Evolutionary conservation across 306 rosid genomes (phyloP).

Genomic region (Lablab purpureus): DNA sequence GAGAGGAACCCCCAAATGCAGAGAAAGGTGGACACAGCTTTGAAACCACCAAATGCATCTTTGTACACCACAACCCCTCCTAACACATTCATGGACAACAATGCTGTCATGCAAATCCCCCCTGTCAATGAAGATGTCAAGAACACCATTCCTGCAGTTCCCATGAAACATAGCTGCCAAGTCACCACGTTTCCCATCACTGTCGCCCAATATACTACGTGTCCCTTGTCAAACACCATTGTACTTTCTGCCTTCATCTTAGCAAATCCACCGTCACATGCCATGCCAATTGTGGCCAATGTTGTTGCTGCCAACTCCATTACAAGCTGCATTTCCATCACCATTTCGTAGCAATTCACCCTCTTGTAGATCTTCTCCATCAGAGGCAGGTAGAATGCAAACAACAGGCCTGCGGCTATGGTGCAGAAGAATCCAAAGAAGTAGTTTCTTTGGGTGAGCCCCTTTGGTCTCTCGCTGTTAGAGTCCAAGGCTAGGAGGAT

Average conservation of each 20-base stretch:
- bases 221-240: conserved; percentile 58
- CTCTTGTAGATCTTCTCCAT: conserved; percentile 70
- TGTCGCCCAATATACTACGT: conserved; percentile 54
- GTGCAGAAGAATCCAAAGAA: conserved; percentile 73
- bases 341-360: conserved; percentile 72
- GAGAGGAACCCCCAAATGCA: conserved; percentile 77
- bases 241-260: conserved; percentile 47
- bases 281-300: conserved; percentile 58
- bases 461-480: conserved; percentile 46
- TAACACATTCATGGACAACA: conserved; percentile 72
- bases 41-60: conserved; percentile 64
- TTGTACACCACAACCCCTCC: conserved; percentile 71
- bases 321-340: conserved; percentile 59
- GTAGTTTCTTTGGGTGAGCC: conserved; percentile 42
- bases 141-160: conserved; percentile 82
- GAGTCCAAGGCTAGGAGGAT: conserved; percentile 65
- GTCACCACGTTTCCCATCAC: conserved; percentile 60
- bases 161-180: conserved; percentile 80
- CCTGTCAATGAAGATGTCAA: conserved; percentile 75
- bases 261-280: conserved; percentile 51
- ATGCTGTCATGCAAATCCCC: conserved; percentile 76
- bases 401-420: conserved; percentile 70
- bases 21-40: conserved; percentile 62
- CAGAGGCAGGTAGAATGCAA: conserved; percentile 69
- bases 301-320: conserved; percentile 73